Evolutionary conservation across 352 stramenopile species (phyloP).

Genomic region (Aphanomyces euteiches): DNA sequence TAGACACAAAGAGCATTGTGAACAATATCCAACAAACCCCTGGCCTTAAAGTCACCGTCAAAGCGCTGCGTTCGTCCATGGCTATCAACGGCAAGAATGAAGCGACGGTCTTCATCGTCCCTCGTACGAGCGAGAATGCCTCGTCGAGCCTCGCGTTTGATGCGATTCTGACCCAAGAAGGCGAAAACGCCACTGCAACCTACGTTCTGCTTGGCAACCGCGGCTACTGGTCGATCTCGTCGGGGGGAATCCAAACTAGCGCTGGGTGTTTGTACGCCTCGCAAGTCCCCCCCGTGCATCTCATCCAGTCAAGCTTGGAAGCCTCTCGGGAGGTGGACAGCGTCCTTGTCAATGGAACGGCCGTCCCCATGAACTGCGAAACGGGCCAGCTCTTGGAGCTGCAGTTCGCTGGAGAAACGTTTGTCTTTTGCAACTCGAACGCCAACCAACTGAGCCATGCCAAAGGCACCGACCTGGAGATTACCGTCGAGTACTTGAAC

Average conservation of each 20-base stretch:
- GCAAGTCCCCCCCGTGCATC: slow-evolving; percentile 23
- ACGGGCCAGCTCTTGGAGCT: slow-evolving; percentile 38
- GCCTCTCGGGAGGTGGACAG: slow-evolving; percentile 5
- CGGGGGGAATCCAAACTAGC: neutral
- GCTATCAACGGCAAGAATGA: slow-evolving; percentile 1
- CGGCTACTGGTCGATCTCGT: slow-evolving; percentile 10
- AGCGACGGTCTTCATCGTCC: slow-evolving; percentile 9
- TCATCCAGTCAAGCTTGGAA: slow-evolving; percentile 6
- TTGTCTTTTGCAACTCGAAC: slow-evolving; percentile 37
- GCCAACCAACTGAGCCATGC: slow-evolving; percentile 26
- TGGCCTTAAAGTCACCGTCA: slow-evolving; percentile 13
- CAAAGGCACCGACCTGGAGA: slow-evolving; percentile 31
- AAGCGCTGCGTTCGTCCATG: slow-evolving; percentile 1
- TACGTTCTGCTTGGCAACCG: slow-evolving; percentile 13
- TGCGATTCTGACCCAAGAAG: neutral
- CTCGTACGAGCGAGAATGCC: neutral
- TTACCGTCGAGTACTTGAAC: slow-evolving; percentile 30
- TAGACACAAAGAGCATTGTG: neutral
- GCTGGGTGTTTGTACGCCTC: neutral
- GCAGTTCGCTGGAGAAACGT: slow-evolving; percentile 38
- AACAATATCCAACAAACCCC: slow-evolving; percentile 15
- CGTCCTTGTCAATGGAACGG: neutral
- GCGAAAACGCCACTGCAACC: neutral
- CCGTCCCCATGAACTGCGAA: neutral
- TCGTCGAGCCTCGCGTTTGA: slow-evolving; percentile 11